A percentile compares a stretch with the other conserved stretches of the same genome.
phyloP scores from a whole-genome alignment of 768 basidiomycete genomes.

The Leccinum broughii region DNA sequence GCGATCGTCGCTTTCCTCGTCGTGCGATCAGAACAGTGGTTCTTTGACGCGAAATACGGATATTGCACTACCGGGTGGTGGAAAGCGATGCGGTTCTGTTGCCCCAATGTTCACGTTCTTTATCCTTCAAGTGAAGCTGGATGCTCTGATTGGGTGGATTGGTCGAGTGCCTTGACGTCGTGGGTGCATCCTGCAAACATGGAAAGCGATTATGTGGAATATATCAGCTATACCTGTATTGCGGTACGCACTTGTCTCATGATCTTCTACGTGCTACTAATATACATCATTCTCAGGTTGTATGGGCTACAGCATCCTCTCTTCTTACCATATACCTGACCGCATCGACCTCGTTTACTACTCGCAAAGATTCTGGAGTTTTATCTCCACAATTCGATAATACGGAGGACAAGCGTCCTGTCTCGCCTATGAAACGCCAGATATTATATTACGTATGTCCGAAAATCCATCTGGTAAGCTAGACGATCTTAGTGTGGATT shows the following conservation, averaged over 20 bases:
- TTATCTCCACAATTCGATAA: constrained; percentile 49
- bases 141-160: constrained; percentile 74
- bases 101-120: constrained; percentile 40
- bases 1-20: constrained; percentile 87
- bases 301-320: constrained; percentile 70
- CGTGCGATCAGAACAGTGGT: constrained; percentile 79
- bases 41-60: constrained; percentile 93
- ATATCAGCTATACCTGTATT: constrained; percentile 65
- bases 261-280: constrained; percentile 1
- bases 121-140: constrained; percentile 29
- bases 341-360: constrained; percentile 83
- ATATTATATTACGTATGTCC: constrained; percentile 79
- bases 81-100: constrained; percentile 82
- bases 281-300: constrained; percentile 46
- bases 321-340: constrained; percentile 86
- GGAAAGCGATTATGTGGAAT: constrained; percentile 53
- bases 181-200: constrained; percentile 14
- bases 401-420: constrained; percentile 23
- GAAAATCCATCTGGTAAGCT: neutral
- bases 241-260: constrained; percentile 60
- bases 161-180: constrained; percentile 60
- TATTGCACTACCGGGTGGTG: constrained; percentile 73
- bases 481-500: constrained; percentile 18
- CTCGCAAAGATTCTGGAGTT: constrained; percentile 86
- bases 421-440: constrained; percentile 50